Evolutionary conservation across 257 asterid genomes (phyloP).

Genomic region (Linderniella brevidens): DNA sequence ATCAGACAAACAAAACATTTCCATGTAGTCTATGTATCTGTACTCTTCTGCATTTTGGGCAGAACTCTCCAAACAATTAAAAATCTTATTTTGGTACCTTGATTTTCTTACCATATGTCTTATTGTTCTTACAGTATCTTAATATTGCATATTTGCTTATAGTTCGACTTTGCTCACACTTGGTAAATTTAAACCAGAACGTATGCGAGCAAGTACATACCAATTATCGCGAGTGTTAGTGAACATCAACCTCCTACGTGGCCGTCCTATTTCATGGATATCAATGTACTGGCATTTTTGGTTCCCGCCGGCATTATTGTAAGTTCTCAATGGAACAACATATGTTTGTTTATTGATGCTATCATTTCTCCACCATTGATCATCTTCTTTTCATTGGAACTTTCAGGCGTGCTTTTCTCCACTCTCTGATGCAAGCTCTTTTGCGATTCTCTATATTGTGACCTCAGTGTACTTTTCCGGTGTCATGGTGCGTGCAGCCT

Average conservation of each 20-base stretch:
- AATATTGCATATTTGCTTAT: not conserved
- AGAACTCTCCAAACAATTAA: no score
- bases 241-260: slow-evolving; percentile 99
- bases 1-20: no score
- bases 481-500: slow-evolving; percentile 59
- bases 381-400: slow-evolving; percentile 8
- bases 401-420: slow-evolving; percentile 95
- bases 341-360: not conserved
- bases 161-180: not conserved
- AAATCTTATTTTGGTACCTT: no score
- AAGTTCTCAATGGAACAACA: slow-evolving; percentile 22
- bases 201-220: slow-evolving; percentile 98
- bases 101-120: no score
- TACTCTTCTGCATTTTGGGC: no score
- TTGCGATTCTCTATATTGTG: slow-evolving; percentile 80
- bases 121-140: no score
- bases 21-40: no score
- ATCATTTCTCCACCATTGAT: not conserved
- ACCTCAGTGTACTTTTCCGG: slow-evolving; percentile 98
- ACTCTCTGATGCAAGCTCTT: slow-evolving; percentile 95
- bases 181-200: slow-evolving; percentile 39
- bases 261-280: slow-evolving; percentile 99
- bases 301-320: slow-evolving; percentile 98
- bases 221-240: slow-evolving; percentile 97
- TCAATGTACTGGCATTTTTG: slow-evolving; percentile 89